phyloP scores from a whole-genome alignment of 345 rosid genomes.

The Arabidopsis thaliana region DNA sequence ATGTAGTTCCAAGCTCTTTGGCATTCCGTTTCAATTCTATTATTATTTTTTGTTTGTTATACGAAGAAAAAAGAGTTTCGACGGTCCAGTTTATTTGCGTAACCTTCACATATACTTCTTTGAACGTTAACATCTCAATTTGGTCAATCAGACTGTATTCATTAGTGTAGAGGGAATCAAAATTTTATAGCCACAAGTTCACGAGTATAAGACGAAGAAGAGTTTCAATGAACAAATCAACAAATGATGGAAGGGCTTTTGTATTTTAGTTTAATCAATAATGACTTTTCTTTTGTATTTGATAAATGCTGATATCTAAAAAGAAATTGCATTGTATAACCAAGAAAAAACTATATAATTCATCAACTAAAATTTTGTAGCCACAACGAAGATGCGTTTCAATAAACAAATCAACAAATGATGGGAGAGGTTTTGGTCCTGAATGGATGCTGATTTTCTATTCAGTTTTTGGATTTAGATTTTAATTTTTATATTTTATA shows the following conservation, averaged over 20 bases:
- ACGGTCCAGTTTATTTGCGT: slow-evolving; percentile 45
- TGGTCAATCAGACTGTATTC: slow-evolving; percentile 28
- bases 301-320: slow-evolving; percentile 1
- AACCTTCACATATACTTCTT: slow-evolving; percentile 28
- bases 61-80: not conserved
- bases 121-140: slow-evolving; percentile 38
- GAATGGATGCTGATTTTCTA: too few relatives aligned
- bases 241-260: slow-evolving; percentile 16
- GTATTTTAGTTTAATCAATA: slow-evolving; percentile 3
- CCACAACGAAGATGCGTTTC: too few relatives aligned
- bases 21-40: slow-evolving; percentile 23
- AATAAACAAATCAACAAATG: too few relatives aligned
- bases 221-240: slow-evolving; percentile 35
- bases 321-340: too few relatives aligned
- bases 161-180: not conserved
- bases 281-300: slow-evolving; percentile 19
- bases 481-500: too few relatives aligned
- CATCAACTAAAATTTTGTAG: too few relatives aligned
- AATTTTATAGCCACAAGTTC: slow-evolving; percentile 39
- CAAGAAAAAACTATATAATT: too few relatives aligned
- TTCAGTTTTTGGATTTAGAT: too few relatives aligned
- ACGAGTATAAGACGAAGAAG: slow-evolving; percentile 16
- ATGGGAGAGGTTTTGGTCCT: too few relatives aligned
- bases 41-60: not conserved
- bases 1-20: slow-evolving; percentile 36